These are phyloP conservation scores for Kluyveromyces marxianus DNA, from an alignment of 1,139 yeast species.

Conservation along the genomic window DNA sequence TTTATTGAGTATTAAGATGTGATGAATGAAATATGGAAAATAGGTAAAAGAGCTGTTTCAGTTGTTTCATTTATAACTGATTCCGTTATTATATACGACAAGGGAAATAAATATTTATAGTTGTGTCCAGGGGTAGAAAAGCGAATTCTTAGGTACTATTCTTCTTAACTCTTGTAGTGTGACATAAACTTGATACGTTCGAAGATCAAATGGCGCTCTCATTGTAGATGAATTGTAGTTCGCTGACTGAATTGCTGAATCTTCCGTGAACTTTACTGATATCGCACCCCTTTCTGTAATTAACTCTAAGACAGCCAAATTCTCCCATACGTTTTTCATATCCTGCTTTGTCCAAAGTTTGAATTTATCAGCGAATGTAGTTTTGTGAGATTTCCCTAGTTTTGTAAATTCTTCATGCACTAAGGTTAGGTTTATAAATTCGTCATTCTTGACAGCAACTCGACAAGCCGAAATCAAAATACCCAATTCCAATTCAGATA, in stretches of 20 bases:
- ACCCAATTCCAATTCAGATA: constrained; percentile 65
- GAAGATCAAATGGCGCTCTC: constrained; percentile 27
- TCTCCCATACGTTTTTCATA: constrained; percentile 51
- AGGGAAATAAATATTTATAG: constrained; percentile 11
- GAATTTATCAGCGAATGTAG: constrained; percentile 36
- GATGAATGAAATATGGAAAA: too few species aligned
- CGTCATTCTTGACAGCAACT: constrained; percentile 51
- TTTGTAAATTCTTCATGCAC: constrained; percentile 69
- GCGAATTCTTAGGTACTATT: constrained; percentile 25
- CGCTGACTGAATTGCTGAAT: constrained; percentile 30
- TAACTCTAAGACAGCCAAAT: constrained; percentile 22
- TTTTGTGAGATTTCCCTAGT: constrained; percentile 40
- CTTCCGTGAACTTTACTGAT: constrained; percentile 27
- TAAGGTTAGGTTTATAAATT: constrained; percentile 63
- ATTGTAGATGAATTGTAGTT: constrained; percentile 27
- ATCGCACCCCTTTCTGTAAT: constrained; percentile 25
- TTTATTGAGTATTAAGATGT: background rate
- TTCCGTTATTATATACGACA: too few species aligned
- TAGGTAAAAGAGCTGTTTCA: too few species aligned
- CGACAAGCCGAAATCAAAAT: constrained; percentile 69
- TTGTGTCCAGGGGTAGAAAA: constrained; percentile 29
- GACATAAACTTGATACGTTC: constrained; percentile 24
- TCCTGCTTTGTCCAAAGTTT: constrained; percentile 44
- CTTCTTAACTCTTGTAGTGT: constrained; percentile 28
- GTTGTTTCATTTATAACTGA: background rate